Percentiles rank a stretch among this genome's conserved stretches.
phyloP scores from a whole-genome alignment of 106 monocot species.

The Hemerocallis citrina region DNA sequence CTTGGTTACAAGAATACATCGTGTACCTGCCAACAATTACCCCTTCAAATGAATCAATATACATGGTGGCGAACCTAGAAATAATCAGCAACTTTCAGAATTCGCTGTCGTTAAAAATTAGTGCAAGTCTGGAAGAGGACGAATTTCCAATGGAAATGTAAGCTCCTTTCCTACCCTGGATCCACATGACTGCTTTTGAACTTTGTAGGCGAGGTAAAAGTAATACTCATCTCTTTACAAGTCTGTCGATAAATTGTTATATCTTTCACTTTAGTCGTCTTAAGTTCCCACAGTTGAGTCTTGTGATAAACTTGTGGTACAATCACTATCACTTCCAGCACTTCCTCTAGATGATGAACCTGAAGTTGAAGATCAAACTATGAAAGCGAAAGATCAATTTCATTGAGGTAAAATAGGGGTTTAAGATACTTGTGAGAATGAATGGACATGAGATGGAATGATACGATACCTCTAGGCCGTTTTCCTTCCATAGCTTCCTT shows the following conservation, averaged over 20 bases:
- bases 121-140: not conserved
- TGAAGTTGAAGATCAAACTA: not conserved
- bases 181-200: not conserved
- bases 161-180: not conserved
- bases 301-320: not conserved
- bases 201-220: no score
- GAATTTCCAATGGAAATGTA: not conserved
- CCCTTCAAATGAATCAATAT: no score
- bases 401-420: no score
- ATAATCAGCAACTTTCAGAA: not conserved
- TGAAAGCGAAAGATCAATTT: not conserved
- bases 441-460: no score
- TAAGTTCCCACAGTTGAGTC: not conserved
- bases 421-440: not conserved
- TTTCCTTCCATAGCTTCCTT: conserved; percentile 94
- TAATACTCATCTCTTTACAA: conserved; percentile 5
- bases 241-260: not conserved
- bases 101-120: not conserved
- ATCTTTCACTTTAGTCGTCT: conserved; percentile 5
- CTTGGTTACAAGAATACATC: no score
- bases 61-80: conserved; percentile 1
- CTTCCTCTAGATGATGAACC: conserved; percentile 3
- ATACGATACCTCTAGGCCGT: conserved; percentile 5
- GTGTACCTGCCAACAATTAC: no score
- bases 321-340: not conserved